Evolutionary conservation across 352 stramenopile genomes (phyloP).

Genomic region (Phytophthora crassamura): DNA sequence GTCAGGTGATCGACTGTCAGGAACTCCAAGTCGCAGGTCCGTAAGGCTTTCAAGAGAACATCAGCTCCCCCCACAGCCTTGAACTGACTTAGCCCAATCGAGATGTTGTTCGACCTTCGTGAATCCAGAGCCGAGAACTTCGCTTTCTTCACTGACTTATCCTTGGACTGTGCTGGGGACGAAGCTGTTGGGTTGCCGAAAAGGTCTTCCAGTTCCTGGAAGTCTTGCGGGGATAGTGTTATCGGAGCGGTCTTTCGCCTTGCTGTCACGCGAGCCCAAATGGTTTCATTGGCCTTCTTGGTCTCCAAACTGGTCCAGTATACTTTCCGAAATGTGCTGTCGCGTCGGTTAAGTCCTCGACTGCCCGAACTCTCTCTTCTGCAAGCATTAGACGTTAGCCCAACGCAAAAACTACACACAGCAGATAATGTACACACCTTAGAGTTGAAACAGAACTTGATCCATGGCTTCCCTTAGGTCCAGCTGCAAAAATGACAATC

Average conservation of each 20-base stretch:
- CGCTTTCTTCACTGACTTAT: constrained; percentile 37
- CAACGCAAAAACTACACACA: background rate
- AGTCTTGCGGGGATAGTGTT: constrained; percentile 72
- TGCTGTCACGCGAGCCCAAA: constrained; percentile 75
- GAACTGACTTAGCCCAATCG: constrained; percentile 80
- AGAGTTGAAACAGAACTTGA: background rate
- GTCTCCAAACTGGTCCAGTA: constrained; percentile 82
- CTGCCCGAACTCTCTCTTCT: constrained; percentile 20
- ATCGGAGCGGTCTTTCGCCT: constrained; percentile 75
- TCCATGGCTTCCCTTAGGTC: constrained; percentile 40
- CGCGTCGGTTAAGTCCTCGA: constrained; percentile 35
- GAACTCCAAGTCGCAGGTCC: constrained; percentile 63
- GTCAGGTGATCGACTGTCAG: constrained; percentile 68
- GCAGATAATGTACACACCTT: constrained; percentile 15
- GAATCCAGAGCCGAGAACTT: constrained; percentile 72
- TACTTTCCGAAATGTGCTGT: constrained; percentile 77
- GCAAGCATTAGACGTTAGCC: constrained; percentile 2
- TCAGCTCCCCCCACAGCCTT: constrained; percentile 60
- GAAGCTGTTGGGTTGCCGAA: constrained; percentile 50
- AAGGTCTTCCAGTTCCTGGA: constrained; percentile 59
- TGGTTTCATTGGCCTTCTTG: constrained; percentile 63
- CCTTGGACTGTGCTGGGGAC: constrained; percentile 23
- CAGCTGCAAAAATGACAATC: constrained; percentile 64
- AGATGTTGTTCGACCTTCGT: constrained; percentile 83
- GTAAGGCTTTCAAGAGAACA: constrained; percentile 54